These are phyloP conservation scores for Coemansia sp. DNA, from an alignment of 192 early-diverging fungal genomes.

Conservation along the genomic window DNA sequence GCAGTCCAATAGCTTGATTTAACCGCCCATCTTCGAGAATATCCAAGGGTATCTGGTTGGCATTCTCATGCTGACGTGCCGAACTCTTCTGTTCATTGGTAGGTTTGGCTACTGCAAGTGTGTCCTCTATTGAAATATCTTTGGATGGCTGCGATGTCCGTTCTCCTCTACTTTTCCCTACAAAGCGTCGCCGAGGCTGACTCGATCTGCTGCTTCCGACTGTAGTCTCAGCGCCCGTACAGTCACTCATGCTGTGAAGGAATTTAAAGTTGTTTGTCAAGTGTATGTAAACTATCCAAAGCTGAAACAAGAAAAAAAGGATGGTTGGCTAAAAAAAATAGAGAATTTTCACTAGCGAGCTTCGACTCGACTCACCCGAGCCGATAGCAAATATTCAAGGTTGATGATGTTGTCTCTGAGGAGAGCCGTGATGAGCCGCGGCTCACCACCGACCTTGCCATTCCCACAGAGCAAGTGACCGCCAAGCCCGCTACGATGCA, in stretches of 20 bases:
- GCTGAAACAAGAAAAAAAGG: background rate
- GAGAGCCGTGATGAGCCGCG: too few species aligned
- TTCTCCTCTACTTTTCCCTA: conserved; percentile 28
- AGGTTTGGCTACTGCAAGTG: conserved; percentile 33
- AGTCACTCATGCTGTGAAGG: too few species aligned
- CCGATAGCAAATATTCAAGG: background rate
- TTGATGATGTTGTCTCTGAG: too few species aligned
- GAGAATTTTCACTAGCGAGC: too few species aligned
- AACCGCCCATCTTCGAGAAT: conserved; percentile 79
- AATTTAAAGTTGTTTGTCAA: background rate
- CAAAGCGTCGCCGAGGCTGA: conserved; percentile 48
- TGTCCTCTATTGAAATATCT: conserved; percentile 49
- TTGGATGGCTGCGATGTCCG: background rate
- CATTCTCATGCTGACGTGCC: conserved; percentile 21
- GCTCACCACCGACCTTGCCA: too few species aligned
- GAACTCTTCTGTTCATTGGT: background rate
- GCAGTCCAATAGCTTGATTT: conserved; percentile 79
- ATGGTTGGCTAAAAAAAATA: background rate
- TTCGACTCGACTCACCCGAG: too few species aligned
- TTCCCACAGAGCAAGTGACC: too few species aligned
- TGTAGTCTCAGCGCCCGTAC: too few species aligned
- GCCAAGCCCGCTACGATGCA: too few species aligned
- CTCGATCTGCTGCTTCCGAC: conserved; percentile 26
- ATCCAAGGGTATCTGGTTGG: conserved; percentile 79
- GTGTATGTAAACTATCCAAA: background rate